Base-by-base conservation (phyloP, 2,329 filamentous ascomycete species). In the Botrytis galanthina region DNA sequence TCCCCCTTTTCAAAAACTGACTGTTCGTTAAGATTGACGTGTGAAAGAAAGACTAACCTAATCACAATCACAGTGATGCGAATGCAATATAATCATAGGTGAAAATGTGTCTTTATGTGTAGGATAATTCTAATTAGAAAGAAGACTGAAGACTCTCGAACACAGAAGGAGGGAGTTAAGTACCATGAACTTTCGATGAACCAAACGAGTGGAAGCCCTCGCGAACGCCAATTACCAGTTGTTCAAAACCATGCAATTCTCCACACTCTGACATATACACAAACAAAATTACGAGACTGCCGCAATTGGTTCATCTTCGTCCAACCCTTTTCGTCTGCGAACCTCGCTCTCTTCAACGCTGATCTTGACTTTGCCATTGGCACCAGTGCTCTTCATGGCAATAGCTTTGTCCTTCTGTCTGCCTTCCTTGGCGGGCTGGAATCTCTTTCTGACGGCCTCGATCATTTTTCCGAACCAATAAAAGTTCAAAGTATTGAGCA, bases 401-500 rank as follows among this genome's bases (percentile, higher is more conserved):
- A 77, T 75, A 14, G 78, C 74, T 72, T 81, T 80, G 67, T 80
- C 78, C 74, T 80, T 81, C 57, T 79, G 76, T 70, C 76, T 79
- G 51, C 73, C 71, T n/a, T 83, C 80, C 76, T 83, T 80, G 39
- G 83, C 79, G 7, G 91, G 82, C 74, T 89, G 87, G 80, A 96
- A 96, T 39, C 93, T 87, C 84, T 93, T 94, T 74, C 90, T 86
- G 20, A 96, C 89, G 14, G 93, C 92, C 74, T 89, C 86, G 75
- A 97, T 90, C 93, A 97, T 97, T 87, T 93, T 94, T 79, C 89
- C 86, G 81, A 95, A 96, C 93, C 93, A 97, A 83, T 91, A 93
- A 79, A 93, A 90, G 83, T 97, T 97, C 70, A 97, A 84, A 20
- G 87, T 86, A 80, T 94, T 95, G 39, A 97, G 86, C 0, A 88